These are phyloP conservation scores for Bacterosira constricta DNA, from an alignment of 108 stramenopile genomes.

Conservation along the genomic window DNA sequence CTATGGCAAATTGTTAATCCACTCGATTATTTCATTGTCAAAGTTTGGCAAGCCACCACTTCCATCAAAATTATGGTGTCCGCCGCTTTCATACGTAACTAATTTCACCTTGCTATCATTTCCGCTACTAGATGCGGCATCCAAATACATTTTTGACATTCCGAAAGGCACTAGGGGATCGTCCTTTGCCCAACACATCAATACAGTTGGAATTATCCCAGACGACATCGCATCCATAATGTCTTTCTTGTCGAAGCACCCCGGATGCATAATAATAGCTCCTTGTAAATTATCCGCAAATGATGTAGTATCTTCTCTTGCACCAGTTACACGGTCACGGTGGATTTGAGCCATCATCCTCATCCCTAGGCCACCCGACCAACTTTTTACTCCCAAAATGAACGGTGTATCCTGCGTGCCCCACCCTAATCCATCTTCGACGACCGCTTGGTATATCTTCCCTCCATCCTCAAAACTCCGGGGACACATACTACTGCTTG, in stretches of 20 bases:
- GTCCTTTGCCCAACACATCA: constrained; percentile 7
- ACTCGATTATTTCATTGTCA: not conserved
- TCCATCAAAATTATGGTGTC: constrained; percentile 6
- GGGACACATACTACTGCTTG: not conserved
- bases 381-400: constrained; percentile 1
- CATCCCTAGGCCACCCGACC: not conserved
- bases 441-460: not conserved
- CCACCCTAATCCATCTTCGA: constrained; percentile 5
- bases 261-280: not conserved
- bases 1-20: not conserved
- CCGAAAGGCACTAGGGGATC: not conserved
- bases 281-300: not conserved
- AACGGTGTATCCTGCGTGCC: not conserved
- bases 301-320: not conserved
- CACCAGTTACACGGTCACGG: not conserved
- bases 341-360: not conserved
- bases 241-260: not conserved
- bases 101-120: not conserved
- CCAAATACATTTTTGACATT: not conserved
- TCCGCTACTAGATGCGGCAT: not conserved
- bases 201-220: not conserved
- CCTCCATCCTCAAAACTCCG: not conserved
- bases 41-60: constrained; percentile 6
- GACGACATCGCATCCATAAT: constrained; percentile 3
- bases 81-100: not conserved